Evolutionary conservation across 1,284 basidiomycete genomes (phyloP).

Genomic region (Ceratobasidium sp.): DNA sequence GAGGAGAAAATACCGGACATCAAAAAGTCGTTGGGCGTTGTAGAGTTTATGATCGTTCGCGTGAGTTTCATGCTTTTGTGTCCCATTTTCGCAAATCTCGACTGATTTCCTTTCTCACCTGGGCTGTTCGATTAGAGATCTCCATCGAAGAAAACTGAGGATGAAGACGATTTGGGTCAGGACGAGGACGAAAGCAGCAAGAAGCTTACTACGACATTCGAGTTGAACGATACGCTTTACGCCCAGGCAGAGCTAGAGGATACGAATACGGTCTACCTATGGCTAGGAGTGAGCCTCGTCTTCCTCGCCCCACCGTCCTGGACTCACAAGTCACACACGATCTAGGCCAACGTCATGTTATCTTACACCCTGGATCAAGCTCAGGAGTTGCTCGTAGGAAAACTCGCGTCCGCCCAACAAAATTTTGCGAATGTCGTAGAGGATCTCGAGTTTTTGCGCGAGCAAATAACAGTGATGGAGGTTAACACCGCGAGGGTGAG

Average conservation of each 20-base stretch:
- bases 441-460: conserved; percentile 93
- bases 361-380: conserved; percentile 92
- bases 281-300: conserved; percentile 88
- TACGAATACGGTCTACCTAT: conserved; percentile 90
- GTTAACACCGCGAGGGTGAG: conserved; percentile 93
- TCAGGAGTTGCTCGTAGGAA: conserved; percentile 78
- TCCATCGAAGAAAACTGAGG: conserved; percentile 61
- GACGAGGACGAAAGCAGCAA: conserved; percentile 62
- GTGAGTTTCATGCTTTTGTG: conserved; percentile 63
- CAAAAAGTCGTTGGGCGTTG: conserved; percentile 91
- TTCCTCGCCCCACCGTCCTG: conserved; percentile 18
- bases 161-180: conserved; percentile 62
- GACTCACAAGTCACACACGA: not conserved
- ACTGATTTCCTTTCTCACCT: not conserved
- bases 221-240: conserved; percentile 95
- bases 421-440: conserved; percentile 80
- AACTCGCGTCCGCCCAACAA: conserved; percentile 81
- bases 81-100: not conserved
- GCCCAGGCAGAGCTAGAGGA: conserved; percentile 90
- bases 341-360: conserved; percentile 96
- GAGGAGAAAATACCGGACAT: conserved; percentile 98
- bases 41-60: conserved; percentile 82
- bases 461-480: conserved; percentile 98
- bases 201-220: conserved; percentile 88
- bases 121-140: conserved; percentile 7